phyloP scores from a whole-genome alignment of 352 stramenopile species.

The Pythium dissimile region DNA sequence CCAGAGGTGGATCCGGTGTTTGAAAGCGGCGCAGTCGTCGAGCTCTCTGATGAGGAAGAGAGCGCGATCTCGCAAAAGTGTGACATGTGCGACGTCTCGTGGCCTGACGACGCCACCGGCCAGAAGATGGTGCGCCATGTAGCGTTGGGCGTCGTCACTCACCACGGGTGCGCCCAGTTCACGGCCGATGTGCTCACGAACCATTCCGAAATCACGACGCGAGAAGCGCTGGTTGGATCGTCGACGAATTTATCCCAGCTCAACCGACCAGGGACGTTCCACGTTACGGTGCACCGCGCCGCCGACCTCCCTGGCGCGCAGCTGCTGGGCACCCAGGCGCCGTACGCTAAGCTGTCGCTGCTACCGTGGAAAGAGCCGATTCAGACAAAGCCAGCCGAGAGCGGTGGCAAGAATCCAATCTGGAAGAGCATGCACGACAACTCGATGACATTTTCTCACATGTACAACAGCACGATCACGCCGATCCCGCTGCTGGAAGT shows the following conservation, averaged over 20 bases:
- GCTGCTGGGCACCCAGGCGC: conserved; percentile 56
- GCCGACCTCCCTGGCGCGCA: conserved; percentile 70
- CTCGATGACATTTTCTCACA: conserved; percentile 80
- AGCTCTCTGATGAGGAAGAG: conserved; percentile 32
- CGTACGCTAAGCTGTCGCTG: conserved; percentile 72
- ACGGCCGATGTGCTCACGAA: conserved; percentile 61
- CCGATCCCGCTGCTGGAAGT: conserved; percentile 80
- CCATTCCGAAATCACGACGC: conserved; percentile 51
- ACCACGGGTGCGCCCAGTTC: conserved; percentile 75
- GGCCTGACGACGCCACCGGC: conserved; percentile 55
- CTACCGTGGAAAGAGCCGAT: conserved; percentile 83
- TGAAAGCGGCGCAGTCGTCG: conserved; percentile 51
- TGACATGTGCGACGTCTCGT: conserved; percentile 83
- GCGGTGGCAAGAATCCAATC: conserved; percentile 65
- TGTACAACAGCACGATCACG: conserved; percentile 88
- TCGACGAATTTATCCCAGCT: conserved; percentile 40
- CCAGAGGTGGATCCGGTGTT: conserved; percentile 71
- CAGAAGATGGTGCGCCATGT: conserved; percentile 56
- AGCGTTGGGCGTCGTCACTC: conserved; percentile 51
- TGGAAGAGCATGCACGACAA: conserved; percentile 77
- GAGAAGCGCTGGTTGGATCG: conserved; percentile 43
- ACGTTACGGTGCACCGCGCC: conserved; percentile 68
- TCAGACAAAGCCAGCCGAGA: conserved; percentile 75
- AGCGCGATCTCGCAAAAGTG: conserved; percentile 33
- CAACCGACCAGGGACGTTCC: conserved; percentile 71